Evolutionary conservation across 1,284 basidiomycete genomes (phyloP), one percentile per base, ranked within the genome.

Genomic region (Cryptococcus sp.): DNA sequence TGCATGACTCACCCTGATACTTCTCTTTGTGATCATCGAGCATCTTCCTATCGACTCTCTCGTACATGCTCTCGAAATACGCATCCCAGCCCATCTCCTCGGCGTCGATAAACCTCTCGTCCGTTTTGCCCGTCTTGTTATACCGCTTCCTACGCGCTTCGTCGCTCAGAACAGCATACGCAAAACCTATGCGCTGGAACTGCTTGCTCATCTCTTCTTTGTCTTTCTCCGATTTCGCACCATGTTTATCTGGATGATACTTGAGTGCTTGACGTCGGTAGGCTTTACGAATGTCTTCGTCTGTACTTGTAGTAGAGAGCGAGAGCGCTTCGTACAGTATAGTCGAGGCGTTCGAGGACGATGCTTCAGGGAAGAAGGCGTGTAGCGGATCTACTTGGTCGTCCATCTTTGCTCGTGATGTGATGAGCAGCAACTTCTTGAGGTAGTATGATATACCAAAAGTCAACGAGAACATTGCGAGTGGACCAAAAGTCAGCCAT

Each of bases 131-230:
- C 1, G 89, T 93, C 55, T 80, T 80, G 68, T 95, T 91, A 69
- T 94, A 95, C 40, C 86, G 81, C 68, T 84, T 82, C 67, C 87
- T 83, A 64, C 87, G 80, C 71, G 84, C 86, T 61, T 86, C 86
- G 65, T 97, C 92, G 50, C 86, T 83, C 34, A 96, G 81, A 0
- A 97, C 86, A 1, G 89, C 82, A 76, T 93, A 97, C 16, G 93
- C 90, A 69, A 93, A 95, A 0, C 93, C 90, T 63, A 96, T 83
- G 71, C 90, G 87, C 69, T 94, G 91, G 72, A 96, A 97, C 75
- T 87, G 86, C 61, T 79, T 80, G 13, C 83, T 84, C 64, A 87
- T 86, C 63, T 83, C 82, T 44, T 84, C 83, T 71, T 86, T 87
- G 25, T 83, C 66, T 38, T 79, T 80, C n/a, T 85, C 47, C 53